Percentiles rank a stretch among this genome's conserved stretches.
Evolutionary conservation across 768 basidiomycete genomes (phyloP).

Genomic region (Hydnomerulius pinastri): DNA sequence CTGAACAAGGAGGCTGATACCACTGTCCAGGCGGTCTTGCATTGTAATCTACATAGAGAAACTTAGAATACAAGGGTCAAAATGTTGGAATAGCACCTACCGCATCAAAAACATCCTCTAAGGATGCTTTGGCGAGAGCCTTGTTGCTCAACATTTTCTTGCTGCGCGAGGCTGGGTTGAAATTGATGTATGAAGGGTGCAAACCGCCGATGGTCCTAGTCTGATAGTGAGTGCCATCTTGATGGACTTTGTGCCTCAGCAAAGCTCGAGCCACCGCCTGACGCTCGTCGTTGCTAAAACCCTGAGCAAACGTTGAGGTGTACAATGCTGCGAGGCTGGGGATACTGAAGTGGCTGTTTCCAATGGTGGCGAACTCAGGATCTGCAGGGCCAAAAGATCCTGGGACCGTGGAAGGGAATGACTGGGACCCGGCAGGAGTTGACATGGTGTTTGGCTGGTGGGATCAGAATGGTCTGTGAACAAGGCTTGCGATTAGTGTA

Average conservation of each 20-base stretch:
- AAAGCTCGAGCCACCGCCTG: background rate
- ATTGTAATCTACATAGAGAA: background rate
- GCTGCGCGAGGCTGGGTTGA: too few species aligned
- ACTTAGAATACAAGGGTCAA: background rate
- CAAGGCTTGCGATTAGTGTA: too few species aligned
- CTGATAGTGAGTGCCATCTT: conserved; percentile 4
- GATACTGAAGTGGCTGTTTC: too few species aligned
- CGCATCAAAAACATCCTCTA: conserved; percentile 5
- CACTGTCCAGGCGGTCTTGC: conserved; percentile 7
- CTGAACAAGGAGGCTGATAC: conserved; percentile 2
- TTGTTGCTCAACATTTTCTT: too few species aligned
- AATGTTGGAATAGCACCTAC: background rate
- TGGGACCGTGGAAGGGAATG: too few species aligned
- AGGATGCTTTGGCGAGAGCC: background rate
- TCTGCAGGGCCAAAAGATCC: too few species aligned
- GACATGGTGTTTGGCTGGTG: too few species aligned
- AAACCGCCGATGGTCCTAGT: background rate
- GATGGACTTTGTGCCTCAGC: conserved; percentile 7
- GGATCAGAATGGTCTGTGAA: too few species aligned
- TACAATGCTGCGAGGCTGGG: conserved; percentile 4
- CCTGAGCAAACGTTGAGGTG: background rate
- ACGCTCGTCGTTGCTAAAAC: conserved; percentile 2
- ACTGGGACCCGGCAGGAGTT: too few species aligned
- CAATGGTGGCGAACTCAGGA: too few species aligned
- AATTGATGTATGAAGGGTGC: background rate